Evolutionary conservation across 352 stramenopile genomes (phyloP), one percentile per base, ranked within the genome.

Genomic region (Thalassiosira ordinaria): DNA sequence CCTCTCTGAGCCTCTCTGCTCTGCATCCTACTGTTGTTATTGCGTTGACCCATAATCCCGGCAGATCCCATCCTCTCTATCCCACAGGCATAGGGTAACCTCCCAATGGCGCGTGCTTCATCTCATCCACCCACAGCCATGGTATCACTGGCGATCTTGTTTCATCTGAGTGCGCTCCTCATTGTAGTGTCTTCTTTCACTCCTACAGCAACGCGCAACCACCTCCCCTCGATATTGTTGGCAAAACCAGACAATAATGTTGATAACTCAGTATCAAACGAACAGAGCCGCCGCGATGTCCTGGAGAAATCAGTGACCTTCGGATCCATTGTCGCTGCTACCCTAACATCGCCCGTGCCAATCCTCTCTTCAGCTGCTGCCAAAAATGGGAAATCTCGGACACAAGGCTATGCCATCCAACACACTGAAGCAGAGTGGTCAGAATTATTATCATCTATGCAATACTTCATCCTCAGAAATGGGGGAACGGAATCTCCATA

Each of bases 401-500:
- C 71, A n/a, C 49, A 84, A 29, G 80, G 80, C 18, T 92, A 91
- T 61, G 22, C 29, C 0, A 39, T 91, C 0, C 75, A 82, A 80
- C 79, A 82, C 44, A 78, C 68, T 26, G 80, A 88, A 27, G 4
- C 41, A 16, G 80, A 90, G 56, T 90, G 84, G 84, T 60, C 65
- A 11, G 57, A 84, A 27, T 7, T 73, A 0, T 46, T 90, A 51
- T 84, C 74, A 41, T 14, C 51, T 0, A 46, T 71, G 52, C 83
- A 88, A 61, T 86, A 86, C 63, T 78, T 87, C 46, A 78, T 91
- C 18, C 65, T 91, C 8, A 56, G 82, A 9, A 14, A 91, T 35
- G 89, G 85, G 24, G 89, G 89, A 24, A 94, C 89, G 8, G 89
- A 94, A 66, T 64, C 65, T 5, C 85, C 89, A 16, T 90, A 88